Evolutionary conservation across 2,329 filamentous ascomycete genomes (phyloP), one percentile per base, ranked within the genome.

Genomic region (Trichoderma arundinaceum): DNA sequence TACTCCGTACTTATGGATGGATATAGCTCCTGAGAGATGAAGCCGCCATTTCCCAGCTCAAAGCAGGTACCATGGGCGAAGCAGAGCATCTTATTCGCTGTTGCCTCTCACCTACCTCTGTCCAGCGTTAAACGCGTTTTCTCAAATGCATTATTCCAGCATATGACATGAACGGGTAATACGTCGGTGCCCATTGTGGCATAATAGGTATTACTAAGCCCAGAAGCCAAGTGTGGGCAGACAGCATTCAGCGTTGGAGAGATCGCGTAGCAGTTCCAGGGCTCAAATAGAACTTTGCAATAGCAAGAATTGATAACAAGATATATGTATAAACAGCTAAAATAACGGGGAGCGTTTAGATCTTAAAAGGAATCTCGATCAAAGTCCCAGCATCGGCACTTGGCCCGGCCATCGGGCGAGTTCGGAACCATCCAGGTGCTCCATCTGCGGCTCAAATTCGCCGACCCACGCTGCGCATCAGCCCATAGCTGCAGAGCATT

Each of bases 341-440:
- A 28, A 28, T 28, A 28, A 28, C 22, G 52, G 49, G 41, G 60
- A 54, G 48, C 41, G 33, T 44, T n/a, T 13, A 17, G 49, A 63
- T 63, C 60, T 63, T 46, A 54, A 54, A 53, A 46, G 44, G 39
- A 44, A 63, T 63, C 60, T 63, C 48, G 60, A 63, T 63, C 32
- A 35, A 35, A 7, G 6, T 46, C n/a, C 49, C 44, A 43, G 60
- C 39, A 54, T 15, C 12, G 49, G 39, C 60, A 28, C 44, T 19
- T 8, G 44, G 2, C 44, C 44, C 6, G n/a, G 17, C 17, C 39
- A 44, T 54, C 60, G 60, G 60, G 60, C 60, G 41, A 46, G 35
- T 53, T 53, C 60, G 60, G 60, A 63, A 54, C 60, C 58, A 61
- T 61, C 49, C 60, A 63, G 46, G 35, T 52, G 32, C n/a, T 28